Base-by-base conservation (phyloP, 1,139 yeast species). In the Kluyveromyces sp. region DNA sequence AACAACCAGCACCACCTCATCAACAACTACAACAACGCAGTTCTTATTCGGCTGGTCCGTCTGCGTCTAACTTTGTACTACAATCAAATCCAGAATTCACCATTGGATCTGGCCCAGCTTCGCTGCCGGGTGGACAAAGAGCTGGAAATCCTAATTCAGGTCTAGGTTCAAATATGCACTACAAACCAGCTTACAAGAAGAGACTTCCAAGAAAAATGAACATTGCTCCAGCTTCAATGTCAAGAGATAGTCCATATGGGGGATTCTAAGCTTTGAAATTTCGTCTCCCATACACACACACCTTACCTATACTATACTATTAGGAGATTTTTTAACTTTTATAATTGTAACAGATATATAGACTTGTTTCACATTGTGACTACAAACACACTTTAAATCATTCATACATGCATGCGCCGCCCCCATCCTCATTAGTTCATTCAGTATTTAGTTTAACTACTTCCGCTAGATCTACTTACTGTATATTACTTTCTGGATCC, bases 81-180 rank as follows among this genome's bases (percentile, higher is more conserved):
- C 71, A 71, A 39, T 70, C 68, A 50, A 78, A 77, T 54, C 83
- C 83, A 5, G 81, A 78, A 54, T 76, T 78, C 53, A 61, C 72
- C 21, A 46, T 74, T 33, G 66, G 68, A 25, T 64, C 65, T 26
- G 61, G 36, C 5, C 39, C 45, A 61, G 37, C 46, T 6, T 40
- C 47, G 8, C 39, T 46, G 36, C 45, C 45, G 6, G 42, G 46
- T 8, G 46, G 47, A n/a, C 39, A 37, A 27, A 37, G 39, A 26
- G 27, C 34, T 37, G 31, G 21, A 10, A 53, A 50, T 4, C 48
- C 53, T 8, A 44, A 44, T 26, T 44, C 55, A 26, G 54, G 49
- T 2, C 42, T 50, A 1, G 32, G 47, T 4, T 41, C 52, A 10
- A 29, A 47, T 48, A 7, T 39, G 29, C 44, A 59, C 39, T 64